A percentile compares a stretch with the other conserved stretches of the same genome.
These are phyloP conservation scores for Arxiozyma slooffiae DNA, from an alignment of 1,139 yeast species.

Conservation along the genomic window DNA sequence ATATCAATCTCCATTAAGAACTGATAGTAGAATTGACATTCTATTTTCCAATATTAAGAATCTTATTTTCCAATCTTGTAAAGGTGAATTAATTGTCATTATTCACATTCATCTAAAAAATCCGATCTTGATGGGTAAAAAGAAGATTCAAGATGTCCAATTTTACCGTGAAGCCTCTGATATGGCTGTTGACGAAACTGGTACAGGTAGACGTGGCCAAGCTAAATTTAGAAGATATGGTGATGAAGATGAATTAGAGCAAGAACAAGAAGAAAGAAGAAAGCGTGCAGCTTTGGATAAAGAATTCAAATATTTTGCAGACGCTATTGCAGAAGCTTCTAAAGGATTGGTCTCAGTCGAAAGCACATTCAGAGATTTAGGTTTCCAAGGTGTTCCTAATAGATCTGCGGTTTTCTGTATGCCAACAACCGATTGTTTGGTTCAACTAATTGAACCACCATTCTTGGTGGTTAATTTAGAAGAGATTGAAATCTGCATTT, in stretches of 20 bases:
- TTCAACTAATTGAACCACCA: constrained; percentile 91
- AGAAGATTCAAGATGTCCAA: constrained; percentile 90
- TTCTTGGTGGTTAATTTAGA: constrained; percentile 82
- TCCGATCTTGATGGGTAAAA: constrained; percentile 92
- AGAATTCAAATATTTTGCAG: constrained; percentile 85
- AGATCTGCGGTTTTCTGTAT: constrained; percentile 90
- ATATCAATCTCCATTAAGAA: constrained; percentile 72
- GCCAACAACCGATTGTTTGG: constrained; percentile 95
- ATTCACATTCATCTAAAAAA: constrained; percentile 88
- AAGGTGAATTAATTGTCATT: constrained; percentile 84
- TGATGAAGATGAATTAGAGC: constrained; percentile 96
- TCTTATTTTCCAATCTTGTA: constrained; percentile 89
- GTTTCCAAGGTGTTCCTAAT: constrained; percentile 95
- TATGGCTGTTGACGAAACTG: constrained; percentile 94
- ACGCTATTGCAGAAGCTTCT: constrained; percentile 80
- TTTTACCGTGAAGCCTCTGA: constrained; percentile 96
- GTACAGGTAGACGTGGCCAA: constrained; percentile 59
- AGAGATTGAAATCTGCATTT: constrained; percentile 88
- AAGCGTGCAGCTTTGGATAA: constrained; percentile 83
- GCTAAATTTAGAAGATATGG: constrained; percentile 78
- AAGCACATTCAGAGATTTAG: constrained; percentile 90
- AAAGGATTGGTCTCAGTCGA: constrained; percentile 77
- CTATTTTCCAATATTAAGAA: constrained; percentile 86
- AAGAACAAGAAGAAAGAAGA: constrained; percentile 96
- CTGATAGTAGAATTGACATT: constrained; percentile 81